Evolutionary conservation across 352 stramenopile genomes (phyloP), one percentile per base, ranked within the genome.

Genomic region (Globisporangium ultimum): DNA sequence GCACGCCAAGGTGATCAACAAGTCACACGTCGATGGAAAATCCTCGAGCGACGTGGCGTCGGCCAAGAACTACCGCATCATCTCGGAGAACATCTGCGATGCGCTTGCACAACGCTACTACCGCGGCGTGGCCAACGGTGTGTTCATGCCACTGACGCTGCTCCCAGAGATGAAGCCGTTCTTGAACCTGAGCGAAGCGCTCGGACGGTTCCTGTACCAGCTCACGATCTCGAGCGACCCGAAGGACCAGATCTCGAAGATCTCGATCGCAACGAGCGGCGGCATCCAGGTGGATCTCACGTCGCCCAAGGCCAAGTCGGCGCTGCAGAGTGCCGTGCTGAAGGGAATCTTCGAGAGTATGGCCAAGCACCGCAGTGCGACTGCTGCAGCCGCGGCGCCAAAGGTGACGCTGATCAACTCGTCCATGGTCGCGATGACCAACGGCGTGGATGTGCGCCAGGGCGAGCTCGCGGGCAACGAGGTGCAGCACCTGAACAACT

Each of bases 21-120:
- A 93, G 49, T 84, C 86, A 17, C 93, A 98, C 67, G 80, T 93
- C 40, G 92, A 97, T 53, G 93, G 88, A 12, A 92, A 82, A 40
- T 88, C 87, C 21, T 87, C 85, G 48, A 88, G 97, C 67, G 84
- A 91, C 13, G 83, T 96, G 67, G 76, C 93, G 46, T 59, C 72
- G 17, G 66, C 70, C 1, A 82, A 80, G 53, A 80, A 84, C 57
- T 91, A 91, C 71, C 81, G 83, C 48, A 69, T 83, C 60, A 76
- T 93, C 60, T 76, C 84, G 17, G 84, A 91, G 47, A 91, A 93
- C 53, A 69, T 93, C 21, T 78, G 76, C n/a, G 82, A 89, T 60
- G 81, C 82, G 10, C 60, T 93, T 14, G 78, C 76, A 1, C 50
- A 80, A 53, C 80, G 82, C 32, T 85, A 90, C 69, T 91, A 82